Evolutionary conservation across 345 rosid genomes (phyloP), one percentile per base, ranked within the genome.

Genomic region (Conringia planisiliqua): DNA sequence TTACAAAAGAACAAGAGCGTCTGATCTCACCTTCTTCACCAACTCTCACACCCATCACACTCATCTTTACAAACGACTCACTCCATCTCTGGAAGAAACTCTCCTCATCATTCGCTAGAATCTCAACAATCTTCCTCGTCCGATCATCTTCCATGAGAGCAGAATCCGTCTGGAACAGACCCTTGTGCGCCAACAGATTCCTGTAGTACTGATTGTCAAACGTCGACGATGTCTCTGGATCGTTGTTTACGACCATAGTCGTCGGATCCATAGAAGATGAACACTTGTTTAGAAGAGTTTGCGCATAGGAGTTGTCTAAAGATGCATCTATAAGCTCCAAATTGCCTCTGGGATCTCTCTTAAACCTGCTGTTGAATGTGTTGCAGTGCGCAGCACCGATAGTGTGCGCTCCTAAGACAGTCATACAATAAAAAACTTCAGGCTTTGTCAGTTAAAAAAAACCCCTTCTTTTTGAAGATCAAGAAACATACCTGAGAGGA

Each of bases 81-180:
- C 74, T 81, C 97, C 96, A 91, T 14, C 82, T 83, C 57, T 44
- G 50, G 7, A 88, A 89, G 17, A 91, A 93, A 18, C 80, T 82
- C 5, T 66, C 84, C 68, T 83, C 80, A 77, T 86, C 85, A 5
- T 57, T 74, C 1, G 97, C 95, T 6, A 91, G 69, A 42, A 79
- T 73, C 80, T 89, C 80, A 0, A 89, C 90, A 9, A 58, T 78
- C 44, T 69, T 82, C 74, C 86, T 85, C 22, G 95, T 85, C 66
- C 87, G 82, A 10, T 61, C 43, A 59, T 91, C 90, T 6, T 79
- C 74, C 59, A 85, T 38, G 32, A 89, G 88, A 42, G 77, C 82
- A 0, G 95, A 87, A 84, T 91, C 97, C 0, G 97, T 87, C 58
- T 86, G 93, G 70, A 91, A 87, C 35, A 91, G 83, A 26, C 95